Base-by-base conservation (phyloP, 305 asterid species). In the Plantago coronopus region DNA sequence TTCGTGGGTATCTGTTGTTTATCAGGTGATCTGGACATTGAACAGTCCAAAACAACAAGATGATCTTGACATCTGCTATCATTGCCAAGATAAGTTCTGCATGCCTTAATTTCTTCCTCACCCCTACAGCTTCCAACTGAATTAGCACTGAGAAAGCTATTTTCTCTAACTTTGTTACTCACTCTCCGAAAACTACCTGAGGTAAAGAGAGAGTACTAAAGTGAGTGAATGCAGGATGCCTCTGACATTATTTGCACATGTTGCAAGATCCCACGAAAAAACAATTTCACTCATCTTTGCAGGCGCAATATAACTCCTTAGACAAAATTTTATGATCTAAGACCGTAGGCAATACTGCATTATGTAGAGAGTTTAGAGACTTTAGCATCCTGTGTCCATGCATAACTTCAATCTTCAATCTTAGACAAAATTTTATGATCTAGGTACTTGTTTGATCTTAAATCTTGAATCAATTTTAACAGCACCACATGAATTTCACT, bases 131-230 rank as follows among this genome's bases (percentile, higher is more conserved):
- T 63, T 66, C 66, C 58, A 49, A 70, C 69, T 67, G 79, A 66
- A 68, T 72, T 62, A 65, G n/a, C 51, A 38, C 21, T 62, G 54
- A 16, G 17, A 58, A 59, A 22, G 29, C 20, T 38, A 18, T 54
- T 57, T 68, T 38, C 61, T 21, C 20, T 53, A 57, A 64, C 67
- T 54, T 58, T 68, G 61, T 66, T 62, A 66, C 57, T 64, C 64
- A 68, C 60, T 62, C 71, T 59, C 74, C 71, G 63, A 31, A 75
- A 56, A 64, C 29, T 63, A 68, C 81, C 83, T 80, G 67, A 20
- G 10, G 27, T 54, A 62, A 38, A 25, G 40, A 56, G 61, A 63
- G 40, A 59, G 48, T 63, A 20, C 59, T 19, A 14, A 68, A 58
- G 40, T 48, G 56, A 59, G 42, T 49, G 44, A 58, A 46, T 61